phyloP scores from a whole-genome alignment of 2,329 filamentous ascomycete genomes.

The Scytalidium sp. region DNA sequence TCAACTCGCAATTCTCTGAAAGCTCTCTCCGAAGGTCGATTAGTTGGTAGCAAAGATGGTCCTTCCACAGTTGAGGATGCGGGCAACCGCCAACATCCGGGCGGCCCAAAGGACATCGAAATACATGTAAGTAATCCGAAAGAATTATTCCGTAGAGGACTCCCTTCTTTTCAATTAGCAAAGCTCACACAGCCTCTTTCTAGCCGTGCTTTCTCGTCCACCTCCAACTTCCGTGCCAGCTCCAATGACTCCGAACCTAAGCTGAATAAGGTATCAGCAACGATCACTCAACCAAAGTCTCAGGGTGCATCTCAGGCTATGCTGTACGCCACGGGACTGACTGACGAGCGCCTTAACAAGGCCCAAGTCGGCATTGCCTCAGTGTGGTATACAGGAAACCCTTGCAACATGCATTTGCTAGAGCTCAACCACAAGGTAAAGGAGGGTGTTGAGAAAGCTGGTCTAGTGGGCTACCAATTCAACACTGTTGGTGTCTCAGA shows the following conservation, averaged over 20 bases:
- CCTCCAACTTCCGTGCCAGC: slow-evolving; percentile 20
- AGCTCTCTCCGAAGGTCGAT: background rate
- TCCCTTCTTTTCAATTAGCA: slow-evolving; percentile 7
- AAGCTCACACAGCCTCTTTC: background rate
- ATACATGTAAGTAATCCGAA: slow-evolving; percentile 24
- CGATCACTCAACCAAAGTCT: slow-evolving; percentile 94
- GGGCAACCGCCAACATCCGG: slow-evolving; percentile 22
- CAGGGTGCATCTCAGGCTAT: slow-evolving; percentile 98
- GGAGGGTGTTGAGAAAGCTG: slow-evolving; percentile 69
- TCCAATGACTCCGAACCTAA: slow-evolving; percentile 29
- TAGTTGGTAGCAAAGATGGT: slow-evolving; percentile 10
- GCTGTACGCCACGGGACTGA: slow-evolving; percentile 92
- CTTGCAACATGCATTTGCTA: slow-evolving; percentile 98
- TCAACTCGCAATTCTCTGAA: background rate
- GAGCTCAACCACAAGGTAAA: slow-evolving; percentile 58
- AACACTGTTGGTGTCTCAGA: slow-evolving; percentile 99
- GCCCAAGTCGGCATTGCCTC: slow-evolving; percentile 97
- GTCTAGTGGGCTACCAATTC: slow-evolving; percentile 92
- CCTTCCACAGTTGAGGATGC: slow-evolving; percentile 25
- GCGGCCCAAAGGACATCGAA: slow-evolving; percentile 23
- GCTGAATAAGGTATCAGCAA: slow-evolving; percentile 80
- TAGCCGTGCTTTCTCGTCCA: slow-evolving; percentile 28
- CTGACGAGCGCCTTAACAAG: slow-evolving; percentile 87
- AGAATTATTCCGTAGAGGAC: slow-evolving; percentile 8
- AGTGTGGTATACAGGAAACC: slow-evolving; percentile 97